These are phyloP conservation scores for Bruguiera parviflora DNA, from an alignment of 345 rosid species.

Conservation along the genomic window DNA sequence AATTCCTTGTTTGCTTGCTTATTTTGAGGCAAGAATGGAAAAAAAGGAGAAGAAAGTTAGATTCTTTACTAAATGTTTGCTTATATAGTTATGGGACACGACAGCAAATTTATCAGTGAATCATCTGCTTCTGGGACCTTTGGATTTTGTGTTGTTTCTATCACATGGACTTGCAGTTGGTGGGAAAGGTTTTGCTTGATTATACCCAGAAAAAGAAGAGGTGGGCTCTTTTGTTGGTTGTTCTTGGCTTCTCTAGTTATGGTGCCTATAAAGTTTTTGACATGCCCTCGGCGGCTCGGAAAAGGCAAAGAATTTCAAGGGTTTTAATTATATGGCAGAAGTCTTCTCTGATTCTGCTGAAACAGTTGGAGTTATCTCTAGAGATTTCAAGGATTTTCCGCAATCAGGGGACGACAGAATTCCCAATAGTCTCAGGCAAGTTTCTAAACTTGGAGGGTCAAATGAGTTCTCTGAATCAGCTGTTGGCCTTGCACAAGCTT, in stretches of 20 bases:
- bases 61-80: too few relatives aligned
- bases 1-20: too few relatives aligned
- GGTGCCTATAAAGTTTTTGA: slow-evolving; percentile 58
- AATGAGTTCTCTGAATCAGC: slow-evolving; percentile 52
- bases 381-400: slow-evolving; percentile 52
- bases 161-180: slow-evolving; percentile 46
- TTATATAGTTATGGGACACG: too few relatives aligned
- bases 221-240: slow-evolving; percentile 41
- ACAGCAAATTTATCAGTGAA: too few relatives aligned
- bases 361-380: slow-evolving; percentile 41
- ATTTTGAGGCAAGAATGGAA: too few relatives aligned
- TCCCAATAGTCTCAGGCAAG: slow-evolving; percentile 67
- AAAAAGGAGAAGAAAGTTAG: too few relatives aligned
- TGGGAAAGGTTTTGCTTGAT: slow-evolving; percentile 39
- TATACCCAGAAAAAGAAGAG: slow-evolving; percentile 43
- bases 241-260: slow-evolving; percentile 44
- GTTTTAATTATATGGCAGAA: slow-evolving; percentile 50
- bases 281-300: slow-evolving; percentile 44
- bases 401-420: slow-evolving; percentile 65
- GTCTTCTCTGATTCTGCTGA: slow-evolving; percentile 63
- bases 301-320: slow-evolving; percentile 45
- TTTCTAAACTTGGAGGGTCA: slow-evolving; percentile 55
- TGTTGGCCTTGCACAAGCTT: slow-evolving; percentile 44
- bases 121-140: not conserved
- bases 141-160: slow-evolving; percentile 1